phyloP scores from a whole-genome alignment of 345 rosid genomes.

The Acer saccharum region DNA sequence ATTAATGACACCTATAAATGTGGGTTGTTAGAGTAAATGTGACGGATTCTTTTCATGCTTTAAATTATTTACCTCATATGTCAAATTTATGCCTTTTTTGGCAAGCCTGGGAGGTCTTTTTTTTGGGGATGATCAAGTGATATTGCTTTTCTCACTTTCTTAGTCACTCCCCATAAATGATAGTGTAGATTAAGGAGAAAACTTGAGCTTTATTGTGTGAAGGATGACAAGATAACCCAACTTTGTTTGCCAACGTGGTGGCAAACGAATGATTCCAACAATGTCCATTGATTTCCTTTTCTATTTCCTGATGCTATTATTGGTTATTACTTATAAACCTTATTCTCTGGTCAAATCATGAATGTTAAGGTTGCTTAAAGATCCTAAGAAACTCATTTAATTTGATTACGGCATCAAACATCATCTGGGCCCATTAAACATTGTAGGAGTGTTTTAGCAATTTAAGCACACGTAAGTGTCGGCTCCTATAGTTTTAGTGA shows the following conservation, averaged over 20 bases:
- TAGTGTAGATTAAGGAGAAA: background rate
- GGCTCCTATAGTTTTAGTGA: background rate
- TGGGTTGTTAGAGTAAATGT: background rate
- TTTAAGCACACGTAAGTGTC: background rate
- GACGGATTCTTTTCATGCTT: background rate
- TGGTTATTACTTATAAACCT: background rate
- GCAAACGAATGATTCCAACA: background rate
- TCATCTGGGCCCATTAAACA: background rate
- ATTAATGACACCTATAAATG: constrained; percentile 11
- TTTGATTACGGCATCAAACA: background rate
- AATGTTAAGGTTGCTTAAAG: background rate
- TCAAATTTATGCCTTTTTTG: constrained; percentile 1
- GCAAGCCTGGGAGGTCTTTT: background rate
- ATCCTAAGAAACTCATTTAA: background rate
- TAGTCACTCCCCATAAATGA: background rate
- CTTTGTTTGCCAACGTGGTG: constrained; percentile 14
- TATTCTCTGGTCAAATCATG: background rate
- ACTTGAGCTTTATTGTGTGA: constrained; percentile 8
- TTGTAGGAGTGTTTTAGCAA: background rate
- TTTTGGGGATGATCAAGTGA: constrained; percentile 11
- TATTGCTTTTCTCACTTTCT: background rate
- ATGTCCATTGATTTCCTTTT: constrained; percentile 4
- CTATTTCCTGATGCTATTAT: background rate
- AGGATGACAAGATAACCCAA: constrained; percentile 9
- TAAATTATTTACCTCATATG: constrained; percentile 1